These are phyloP conservation scores for Solanum bulbocastanum DNA, from an alignment of 257 asterid genomes.

Conservation along the genomic window DNA sequence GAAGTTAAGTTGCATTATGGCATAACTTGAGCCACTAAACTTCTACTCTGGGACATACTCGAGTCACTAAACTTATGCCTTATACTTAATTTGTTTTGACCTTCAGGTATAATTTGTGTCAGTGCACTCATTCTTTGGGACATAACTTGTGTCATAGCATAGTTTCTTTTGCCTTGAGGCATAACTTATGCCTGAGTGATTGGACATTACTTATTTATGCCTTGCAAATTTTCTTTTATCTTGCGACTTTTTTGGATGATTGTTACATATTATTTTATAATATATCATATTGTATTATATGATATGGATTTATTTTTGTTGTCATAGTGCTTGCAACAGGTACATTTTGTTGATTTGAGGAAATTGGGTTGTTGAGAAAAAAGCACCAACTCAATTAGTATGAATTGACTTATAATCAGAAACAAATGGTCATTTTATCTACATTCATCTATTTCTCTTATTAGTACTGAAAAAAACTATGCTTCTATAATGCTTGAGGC, in stretches of 20 bases:
- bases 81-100: not conserved
- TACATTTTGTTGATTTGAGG: not conserved
- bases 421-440: no score
- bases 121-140: not conserved
- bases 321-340: not conserved
- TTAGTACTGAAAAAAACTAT: no score
- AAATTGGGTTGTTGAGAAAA: not conserved
- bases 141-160: no score
- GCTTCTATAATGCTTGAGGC: no score
- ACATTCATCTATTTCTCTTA: no score
- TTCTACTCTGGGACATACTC: not conserved
- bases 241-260: not conserved
- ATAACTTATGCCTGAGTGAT: no score
- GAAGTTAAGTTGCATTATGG: no score
- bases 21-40: not conserved
- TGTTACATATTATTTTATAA: not conserved
- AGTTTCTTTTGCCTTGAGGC: no score
- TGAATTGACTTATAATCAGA: no score
- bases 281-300: no score
- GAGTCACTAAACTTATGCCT: not conserved
- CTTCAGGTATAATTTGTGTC: not conserved
- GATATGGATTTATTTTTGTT: no score
- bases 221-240: not conserved
- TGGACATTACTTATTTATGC: not conserved
- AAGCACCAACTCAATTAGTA: not conserved